phyloP scores from a whole-genome alignment of 1,139 yeast species.

The Geotrichum cucujoidarum region DNA sequence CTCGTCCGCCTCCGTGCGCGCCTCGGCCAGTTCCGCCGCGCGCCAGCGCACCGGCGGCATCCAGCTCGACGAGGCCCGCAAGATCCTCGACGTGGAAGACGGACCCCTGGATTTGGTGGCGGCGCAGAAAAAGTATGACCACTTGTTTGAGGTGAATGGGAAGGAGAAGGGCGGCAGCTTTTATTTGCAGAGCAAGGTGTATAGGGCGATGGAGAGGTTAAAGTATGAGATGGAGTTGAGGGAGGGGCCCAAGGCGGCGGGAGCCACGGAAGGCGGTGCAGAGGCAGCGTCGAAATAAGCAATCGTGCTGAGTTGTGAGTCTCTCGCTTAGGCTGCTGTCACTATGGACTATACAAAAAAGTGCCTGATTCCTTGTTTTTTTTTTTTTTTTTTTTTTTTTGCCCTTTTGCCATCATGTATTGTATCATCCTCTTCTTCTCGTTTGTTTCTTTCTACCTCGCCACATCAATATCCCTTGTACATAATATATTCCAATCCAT shows the following conservation, averaged over 20 bases:
- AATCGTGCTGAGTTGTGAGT: too few relatives aligned
- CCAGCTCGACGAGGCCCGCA: conserved; percentile 82
- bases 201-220: conserved; percentile 69
- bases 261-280: background rate
- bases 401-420: background rate
- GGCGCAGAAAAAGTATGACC: conserved; percentile 70
- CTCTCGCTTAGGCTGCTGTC: too few relatives aligned
- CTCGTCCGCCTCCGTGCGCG: conserved; percentile 75
- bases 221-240: conserved; percentile 45
- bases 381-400: background rate
- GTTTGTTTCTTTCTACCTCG: background rate
- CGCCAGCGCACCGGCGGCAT: conserved; percentile 71
- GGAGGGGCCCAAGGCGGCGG: conserved; percentile 11
- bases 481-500: background rate
- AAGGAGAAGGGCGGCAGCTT: conserved; percentile 93
- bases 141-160: conserved; percentile 80
- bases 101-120: conserved; percentile 43
- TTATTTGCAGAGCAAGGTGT: conserved; percentile 86
- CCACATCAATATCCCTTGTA: background rate
- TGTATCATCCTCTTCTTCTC: background rate
- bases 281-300: conserved; percentile 7
- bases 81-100: conserved; percentile 74
- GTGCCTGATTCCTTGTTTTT: background rate
- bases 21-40: conserved; percentile 55
- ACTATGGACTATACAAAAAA: too few relatives aligned